A percentile compares a stretch with the other conserved stretches of the same genome.
Conservation (phyloP, 169 alveolate genomes). For the Plasmodium adleri region DNA sequence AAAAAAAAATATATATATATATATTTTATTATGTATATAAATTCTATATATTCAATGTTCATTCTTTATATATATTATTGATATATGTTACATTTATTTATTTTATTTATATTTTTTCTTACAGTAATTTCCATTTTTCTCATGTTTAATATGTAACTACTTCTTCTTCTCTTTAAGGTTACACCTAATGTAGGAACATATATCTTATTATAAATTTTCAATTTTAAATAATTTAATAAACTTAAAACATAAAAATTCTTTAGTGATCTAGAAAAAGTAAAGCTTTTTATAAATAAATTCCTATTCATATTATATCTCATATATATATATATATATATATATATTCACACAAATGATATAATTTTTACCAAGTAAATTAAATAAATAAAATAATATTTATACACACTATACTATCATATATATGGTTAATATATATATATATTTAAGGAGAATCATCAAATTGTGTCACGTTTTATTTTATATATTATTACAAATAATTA, state of each 20-base stretch:
- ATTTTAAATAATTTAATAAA: slow-evolving; percentile 15
- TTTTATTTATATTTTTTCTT: not conserved
- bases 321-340: not conserved
- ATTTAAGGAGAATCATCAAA: too few species aligned
- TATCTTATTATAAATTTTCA: not conserved
- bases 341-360: not conserved
- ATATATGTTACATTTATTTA: not conserved
- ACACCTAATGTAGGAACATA: not conserved
- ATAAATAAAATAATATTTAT: too few species aligned
- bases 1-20: not conserved
- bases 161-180: not conserved
- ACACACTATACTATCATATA: too few species aligned
- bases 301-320: slow-evolving; percentile 7
- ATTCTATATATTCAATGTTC: not conserved
- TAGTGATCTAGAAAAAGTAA: slow-evolving; percentile 1
- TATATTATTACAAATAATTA: too few species aligned
- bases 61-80: not conserved
- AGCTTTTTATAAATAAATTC: slow-evolving; percentile 7
- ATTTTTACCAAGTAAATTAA: too few species aligned
- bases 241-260: slow-evolving; percentile 16
- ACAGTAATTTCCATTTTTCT: slow-evolving; percentile 53
- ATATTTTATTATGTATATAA: not conserved
- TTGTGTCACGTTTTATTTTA: too few species aligned
- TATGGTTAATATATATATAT: too few species aligned
- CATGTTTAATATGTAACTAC: not conserved